Percentiles rank a stretch among this genome's conserved stretches.
Evolutionary conservation across 2,329 filamentous ascomycete species (phyloP).

Genomic region (Lasiodiplodia hormozganensis): DNA sequence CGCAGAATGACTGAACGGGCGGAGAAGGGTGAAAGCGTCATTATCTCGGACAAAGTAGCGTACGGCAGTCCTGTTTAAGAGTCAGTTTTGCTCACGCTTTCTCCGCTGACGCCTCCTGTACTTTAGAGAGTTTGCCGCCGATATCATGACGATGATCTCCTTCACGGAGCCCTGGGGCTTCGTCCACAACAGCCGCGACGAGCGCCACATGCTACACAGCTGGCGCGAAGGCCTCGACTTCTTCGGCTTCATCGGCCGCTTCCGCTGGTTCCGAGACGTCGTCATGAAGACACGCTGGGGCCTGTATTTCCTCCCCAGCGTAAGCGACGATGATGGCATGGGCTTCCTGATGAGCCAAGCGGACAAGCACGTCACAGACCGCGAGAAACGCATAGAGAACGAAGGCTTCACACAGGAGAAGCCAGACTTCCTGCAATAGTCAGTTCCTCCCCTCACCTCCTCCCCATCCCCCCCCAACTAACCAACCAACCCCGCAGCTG

Average conservation of each 20-base stretch:
- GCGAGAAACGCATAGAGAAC: conserved; percentile 36
- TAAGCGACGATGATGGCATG: conserved; percentile 42
- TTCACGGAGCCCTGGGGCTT: conserved; percentile 50
- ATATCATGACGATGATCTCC: conserved; percentile 50
- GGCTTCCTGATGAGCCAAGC: conserved; percentile 49
- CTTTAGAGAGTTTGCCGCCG: conserved; percentile 47
- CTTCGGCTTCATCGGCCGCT: conserved; percentile 46
- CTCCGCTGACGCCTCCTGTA: neutral
- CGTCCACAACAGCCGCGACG: conserved; percentile 48
- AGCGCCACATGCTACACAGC: conserved; percentile 44
- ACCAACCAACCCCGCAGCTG: conserved; percentile 34
- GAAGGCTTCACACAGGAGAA: conserved; percentile 33
- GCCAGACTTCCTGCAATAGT: conserved; percentile 46
- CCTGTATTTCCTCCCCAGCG: conserved; percentile 41
- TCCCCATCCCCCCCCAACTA: neutral
- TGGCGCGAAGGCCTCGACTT: conserved; percentile 48
- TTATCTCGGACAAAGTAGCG: conserved; percentile 48
- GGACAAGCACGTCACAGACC: conserved; percentile 38
- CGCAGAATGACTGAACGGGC: conserved; percentile 43
- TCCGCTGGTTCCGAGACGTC: conserved; percentile 37
- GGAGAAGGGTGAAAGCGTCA: conserved; percentile 35
- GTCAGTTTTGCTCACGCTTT: too few species aligned
- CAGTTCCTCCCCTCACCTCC: neutral
- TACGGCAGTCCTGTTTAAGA: conserved; percentile 11
- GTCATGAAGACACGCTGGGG: conserved; percentile 39